A percentile compares a stretch with the other conserved stretches of the same genome.
phyloP scores from a whole-genome alignment of 2,329 filamentous ascomycete genomes.

The Drechslerella coelobrocha region DNA sequence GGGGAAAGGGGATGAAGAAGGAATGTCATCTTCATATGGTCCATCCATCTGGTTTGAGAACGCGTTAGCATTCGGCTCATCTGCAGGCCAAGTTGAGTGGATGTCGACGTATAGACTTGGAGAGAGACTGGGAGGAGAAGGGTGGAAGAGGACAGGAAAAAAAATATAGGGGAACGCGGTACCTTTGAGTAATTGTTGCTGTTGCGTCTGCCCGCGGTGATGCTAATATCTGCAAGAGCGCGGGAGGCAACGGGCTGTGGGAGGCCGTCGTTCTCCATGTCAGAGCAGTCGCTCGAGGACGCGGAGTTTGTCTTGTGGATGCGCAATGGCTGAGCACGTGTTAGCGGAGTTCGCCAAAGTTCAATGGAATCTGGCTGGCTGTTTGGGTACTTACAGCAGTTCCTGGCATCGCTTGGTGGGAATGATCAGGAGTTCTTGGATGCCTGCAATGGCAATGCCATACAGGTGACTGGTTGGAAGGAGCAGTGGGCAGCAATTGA shows the following conservation, averaged over 20 bases:
- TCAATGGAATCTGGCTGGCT: background rate
- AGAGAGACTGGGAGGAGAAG: background rate
- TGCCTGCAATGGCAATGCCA: background rate
- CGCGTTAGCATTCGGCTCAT: background rate
- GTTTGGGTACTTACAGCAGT: background rate
- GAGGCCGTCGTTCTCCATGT: conserved; percentile 69
- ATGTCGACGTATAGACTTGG: conserved; percentile 9
- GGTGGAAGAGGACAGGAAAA: background rate
- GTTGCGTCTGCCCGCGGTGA: conserved; percentile 83
- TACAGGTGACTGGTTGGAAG: background rate
- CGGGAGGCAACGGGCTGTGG: conserved; percentile 67
- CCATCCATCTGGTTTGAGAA: conserved; percentile 19
- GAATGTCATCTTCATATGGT: conserved; percentile 52
- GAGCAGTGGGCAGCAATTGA: background rate
- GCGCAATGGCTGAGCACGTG: conserved; percentile 73
- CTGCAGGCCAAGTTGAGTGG: background rate
- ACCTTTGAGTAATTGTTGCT: conserved; percentile 79
- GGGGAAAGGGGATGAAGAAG: conserved; percentile 53
- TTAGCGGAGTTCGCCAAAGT: background rate
- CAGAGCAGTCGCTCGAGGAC: conserved; percentile 54
- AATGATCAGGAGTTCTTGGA: background rate
- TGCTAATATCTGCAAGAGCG: conserved; percentile 87
- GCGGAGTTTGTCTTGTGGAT: conserved; percentile 73
- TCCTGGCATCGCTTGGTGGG: conserved; percentile 2
- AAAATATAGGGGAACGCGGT: conserved; percentile 61